Conservation (phyloP, 352 stramenopile species). For the Globisporangium perplexum region DNA sequence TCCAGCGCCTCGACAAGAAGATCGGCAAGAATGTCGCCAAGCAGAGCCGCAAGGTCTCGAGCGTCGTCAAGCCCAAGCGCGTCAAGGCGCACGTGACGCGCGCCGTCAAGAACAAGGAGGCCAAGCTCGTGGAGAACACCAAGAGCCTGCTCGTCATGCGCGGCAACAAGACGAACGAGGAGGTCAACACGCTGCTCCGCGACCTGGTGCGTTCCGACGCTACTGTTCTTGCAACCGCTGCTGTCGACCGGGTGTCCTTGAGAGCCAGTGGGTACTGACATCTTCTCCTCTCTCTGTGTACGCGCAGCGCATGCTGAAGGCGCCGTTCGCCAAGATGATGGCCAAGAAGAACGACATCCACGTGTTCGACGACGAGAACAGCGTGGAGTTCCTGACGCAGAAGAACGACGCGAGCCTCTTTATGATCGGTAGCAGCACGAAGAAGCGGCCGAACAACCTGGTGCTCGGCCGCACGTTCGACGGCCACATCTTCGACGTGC, state of each 20-base stretch:
- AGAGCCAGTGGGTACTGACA: not conserved
- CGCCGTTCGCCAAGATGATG: conserved; percentile 86
- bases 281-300: not conserved
- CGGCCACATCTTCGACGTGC: conserved; percentile 97
- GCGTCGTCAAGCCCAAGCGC: conserved; percentile 69
- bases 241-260: not conserved
- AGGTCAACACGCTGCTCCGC: conserved; percentile 74
- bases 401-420: conserved; percentile 99
- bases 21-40: conserved; percentile 63
- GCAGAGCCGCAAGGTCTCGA: conserved; percentile 66
- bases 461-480: conserved; percentile 97
- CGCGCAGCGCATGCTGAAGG: conserved; percentile 80
- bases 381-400: conserved; percentile 90
- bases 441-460: conserved; percentile 99
- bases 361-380: conserved; percentile 92
- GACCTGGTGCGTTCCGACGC: conserved; percentile 33
- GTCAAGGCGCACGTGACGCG: conserved; percentile 77
- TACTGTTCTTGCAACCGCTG: not conserved
- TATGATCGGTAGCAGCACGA: conserved; percentile 95
- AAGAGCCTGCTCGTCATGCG: conserved; percentile 88
- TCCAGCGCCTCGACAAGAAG: conserved; percentile 58
- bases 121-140: conserved; percentile 91
- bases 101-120: conserved; percentile 83
- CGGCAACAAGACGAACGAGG: conserved; percentile 87
- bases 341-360: conserved; percentile 93